Percentiles rank a stretch among this genome's conserved stretches.
phyloP scores from a whole-genome alignment of 768 basidiomycete genomes.

The Exsudoporus frostii region DNA sequence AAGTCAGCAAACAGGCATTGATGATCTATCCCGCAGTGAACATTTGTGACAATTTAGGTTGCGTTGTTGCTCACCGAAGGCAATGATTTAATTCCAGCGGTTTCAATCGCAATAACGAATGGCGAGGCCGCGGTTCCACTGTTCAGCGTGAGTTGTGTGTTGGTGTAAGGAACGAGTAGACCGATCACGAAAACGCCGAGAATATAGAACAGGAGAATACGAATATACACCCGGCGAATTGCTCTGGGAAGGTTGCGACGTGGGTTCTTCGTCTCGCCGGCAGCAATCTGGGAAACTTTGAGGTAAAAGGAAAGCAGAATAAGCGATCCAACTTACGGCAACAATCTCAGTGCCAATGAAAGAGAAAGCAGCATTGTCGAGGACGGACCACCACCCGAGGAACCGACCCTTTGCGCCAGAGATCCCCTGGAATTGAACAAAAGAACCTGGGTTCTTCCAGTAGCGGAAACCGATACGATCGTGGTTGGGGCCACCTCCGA shows the following conservation, averaged over 20 bases:
- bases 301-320: background rate
- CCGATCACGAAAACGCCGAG: constrained; percentile 73
- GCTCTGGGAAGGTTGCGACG: constrained; percentile 57
- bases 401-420: constrained; percentile 72
- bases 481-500: constrained; percentile 84
- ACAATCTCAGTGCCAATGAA: constrained; percentile 95
- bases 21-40: constrained; percentile 49
- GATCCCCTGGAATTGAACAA: constrained; percentile 68
- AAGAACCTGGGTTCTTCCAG: constrained; percentile 89
- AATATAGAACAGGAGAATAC: constrained; percentile 82
- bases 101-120: constrained; percentile 86
- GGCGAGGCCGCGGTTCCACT: constrained; percentile 70
- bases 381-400: constrained; percentile 64
- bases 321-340: constrained; percentile 50
- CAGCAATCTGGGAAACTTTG: constrained; percentile 61
- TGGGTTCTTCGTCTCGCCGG: constrained; percentile 90
- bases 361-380: constrained; percentile 90
- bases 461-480: constrained; percentile 61
- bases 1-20: constrained; percentile 79
- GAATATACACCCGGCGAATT: constrained; percentile 61
- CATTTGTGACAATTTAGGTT: constrained; percentile 2
- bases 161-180: constrained; percentile 74
- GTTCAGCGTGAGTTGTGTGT: constrained; percentile 47
- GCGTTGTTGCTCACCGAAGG: constrained; percentile 57
- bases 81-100: constrained; percentile 81